These are phyloP conservation scores for Cryptococcus sp. DNA, from an alignment of 1,284 basidiomycete species.

Conservation along the genomic window DNA sequence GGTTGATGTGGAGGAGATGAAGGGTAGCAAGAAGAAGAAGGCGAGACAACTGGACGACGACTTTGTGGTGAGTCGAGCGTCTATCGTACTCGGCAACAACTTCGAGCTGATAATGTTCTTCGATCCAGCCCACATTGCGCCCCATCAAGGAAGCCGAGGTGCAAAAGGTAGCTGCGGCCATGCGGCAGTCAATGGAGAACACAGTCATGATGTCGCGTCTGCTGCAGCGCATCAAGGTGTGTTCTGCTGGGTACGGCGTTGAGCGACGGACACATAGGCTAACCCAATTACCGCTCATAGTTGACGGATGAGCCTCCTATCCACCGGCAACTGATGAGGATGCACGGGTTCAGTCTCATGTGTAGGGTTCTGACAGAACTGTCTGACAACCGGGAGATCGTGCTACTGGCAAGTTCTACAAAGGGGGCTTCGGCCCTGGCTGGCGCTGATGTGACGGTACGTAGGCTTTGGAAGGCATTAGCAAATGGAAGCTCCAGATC, in stretches of 20 bases:
- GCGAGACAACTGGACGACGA: constrained; percentile 91
- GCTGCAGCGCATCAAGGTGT: constrained; percentile 77
- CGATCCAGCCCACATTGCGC: constrained; percentile 58
- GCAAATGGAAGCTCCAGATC: constrained; percentile 74
- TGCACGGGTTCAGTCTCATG: constrained; percentile 93
- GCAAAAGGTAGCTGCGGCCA: constrained; percentile 84
- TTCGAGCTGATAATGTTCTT: not conserved
- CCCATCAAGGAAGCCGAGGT: constrained; percentile 75
- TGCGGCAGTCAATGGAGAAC: constrained; percentile 79
- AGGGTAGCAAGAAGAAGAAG: constrained; percentile 86
- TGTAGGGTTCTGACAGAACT: constrained; percentile 77
- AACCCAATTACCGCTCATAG: constrained; percentile 51
- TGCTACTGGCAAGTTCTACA: constrained; percentile 58
- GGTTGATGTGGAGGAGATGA: constrained; percentile 69
- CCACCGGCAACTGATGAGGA: constrained; percentile 79
- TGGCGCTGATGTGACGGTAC: constrained; percentile 9
- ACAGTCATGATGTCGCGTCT: constrained; percentile 78
- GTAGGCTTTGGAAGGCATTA: constrained; percentile 71
- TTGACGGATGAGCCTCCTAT: constrained; percentile 79
- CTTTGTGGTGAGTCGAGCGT: constrained; percentile 62
- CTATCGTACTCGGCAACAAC: not conserved
- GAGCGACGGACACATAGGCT: constrained; percentile 1
- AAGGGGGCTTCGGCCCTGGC: not conserved
- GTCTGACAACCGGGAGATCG: constrained; percentile 66
- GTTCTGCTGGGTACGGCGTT: constrained; percentile 13